These are phyloP conservation scores for Achaetomiella virescens DNA, from an alignment of 495 filamentous ascomycete species.

Conservation along the genomic window DNA sequence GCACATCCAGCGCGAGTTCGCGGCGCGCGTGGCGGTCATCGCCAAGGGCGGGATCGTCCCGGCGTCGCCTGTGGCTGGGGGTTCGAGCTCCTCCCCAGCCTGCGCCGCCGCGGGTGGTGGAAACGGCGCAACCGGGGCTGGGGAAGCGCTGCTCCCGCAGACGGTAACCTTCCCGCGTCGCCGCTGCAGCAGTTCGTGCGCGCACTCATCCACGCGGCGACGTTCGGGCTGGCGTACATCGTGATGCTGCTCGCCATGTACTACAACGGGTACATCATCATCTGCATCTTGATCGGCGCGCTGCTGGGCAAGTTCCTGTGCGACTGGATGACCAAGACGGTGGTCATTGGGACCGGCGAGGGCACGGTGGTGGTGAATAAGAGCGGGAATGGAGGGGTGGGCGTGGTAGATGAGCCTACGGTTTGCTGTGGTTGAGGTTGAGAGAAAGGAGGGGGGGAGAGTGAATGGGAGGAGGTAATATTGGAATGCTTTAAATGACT, in stretches of 20 bases:
- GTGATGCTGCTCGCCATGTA: constrained; percentile 54
- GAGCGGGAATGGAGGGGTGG: neutral
- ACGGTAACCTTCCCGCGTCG: constrained; percentile 38
- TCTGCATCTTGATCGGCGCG: constrained; percentile 51
- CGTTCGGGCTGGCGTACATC: constrained; percentile 51
- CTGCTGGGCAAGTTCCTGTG: constrained; percentile 41
- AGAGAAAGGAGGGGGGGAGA: too few species aligned
- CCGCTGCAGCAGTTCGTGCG: constrained; percentile 44
- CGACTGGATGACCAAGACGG: constrained; percentile 35
- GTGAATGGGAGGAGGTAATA: neutral
- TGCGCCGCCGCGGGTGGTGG: neutral
- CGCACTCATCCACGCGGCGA: constrained; percentile 41
- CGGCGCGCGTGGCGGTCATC: constrained; percentile 21
- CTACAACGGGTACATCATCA: constrained; percentile 53
- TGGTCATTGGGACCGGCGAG: constrained; percentile 10
- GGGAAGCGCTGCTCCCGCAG: neutral
- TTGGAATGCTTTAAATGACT: neutral
- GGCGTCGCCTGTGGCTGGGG: neutral
- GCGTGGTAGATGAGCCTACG: constrained; percentile 21
- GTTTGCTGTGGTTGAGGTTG: constrained; percentile 25
- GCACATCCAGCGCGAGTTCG: constrained; percentile 37
- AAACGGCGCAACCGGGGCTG: neutral
- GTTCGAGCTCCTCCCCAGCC: neutral
- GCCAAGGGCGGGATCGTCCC: neutral
- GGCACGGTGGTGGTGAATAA: neutral